Evolutionary conservation across 2,329 filamentous ascomycete genomes (phyloP).

Genomic region (Sarocladium oryzae): DNA sequence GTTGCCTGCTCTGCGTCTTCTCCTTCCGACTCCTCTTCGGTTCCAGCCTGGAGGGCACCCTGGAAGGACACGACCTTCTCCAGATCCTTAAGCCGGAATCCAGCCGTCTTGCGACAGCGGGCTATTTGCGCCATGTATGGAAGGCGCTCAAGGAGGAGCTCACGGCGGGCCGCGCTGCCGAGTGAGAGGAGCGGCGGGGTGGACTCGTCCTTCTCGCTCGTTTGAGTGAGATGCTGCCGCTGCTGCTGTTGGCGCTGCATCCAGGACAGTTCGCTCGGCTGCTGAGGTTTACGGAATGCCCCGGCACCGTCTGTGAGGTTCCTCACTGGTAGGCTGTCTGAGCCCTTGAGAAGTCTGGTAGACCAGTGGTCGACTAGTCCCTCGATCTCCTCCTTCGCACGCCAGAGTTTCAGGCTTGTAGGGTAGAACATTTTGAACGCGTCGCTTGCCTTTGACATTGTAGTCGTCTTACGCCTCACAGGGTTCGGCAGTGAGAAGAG

Average conservation of each 20-base stretch:
- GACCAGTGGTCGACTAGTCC: conserved; percentile 66
- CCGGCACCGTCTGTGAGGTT: conserved; percentile 39
- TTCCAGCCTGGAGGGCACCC: conserved; percentile 40
- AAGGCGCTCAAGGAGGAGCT: conserved; percentile 77
- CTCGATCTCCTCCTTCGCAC: conserved; percentile 74
- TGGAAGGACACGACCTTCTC: conserved; percentile 63
- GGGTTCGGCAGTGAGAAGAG: conserved; percentile 80
- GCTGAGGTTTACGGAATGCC: conserved; percentile 40
- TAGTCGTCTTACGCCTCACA: conserved; percentile 61
- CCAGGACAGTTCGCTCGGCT: conserved; percentile 23
- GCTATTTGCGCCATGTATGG: conserved; percentile 75
- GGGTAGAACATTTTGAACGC: conserved; percentile 91
- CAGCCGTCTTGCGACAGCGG: conserved; percentile 31
- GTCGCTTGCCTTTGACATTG: conserved; percentile 44
- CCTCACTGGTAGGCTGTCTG: conserved; percentile 30
- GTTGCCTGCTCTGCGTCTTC: conserved; percentile 20
- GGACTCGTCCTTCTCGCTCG: conserved; percentile 12
- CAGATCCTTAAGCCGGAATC: conserved; percentile 48
- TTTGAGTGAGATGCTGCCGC: background rate
- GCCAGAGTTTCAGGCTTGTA: conserved; percentile 75
- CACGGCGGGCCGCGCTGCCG: conserved; percentile 60
- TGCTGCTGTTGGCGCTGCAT: conserved; percentile 27
- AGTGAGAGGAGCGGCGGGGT: conserved; percentile 45
- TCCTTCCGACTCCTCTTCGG: conserved; percentile 42
- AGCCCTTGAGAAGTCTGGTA: conserved; percentile 51